Evolutionary conservation across 73 alveolate species (phyloP).

Genomic region (Paramecium biaurelia): DNA sequence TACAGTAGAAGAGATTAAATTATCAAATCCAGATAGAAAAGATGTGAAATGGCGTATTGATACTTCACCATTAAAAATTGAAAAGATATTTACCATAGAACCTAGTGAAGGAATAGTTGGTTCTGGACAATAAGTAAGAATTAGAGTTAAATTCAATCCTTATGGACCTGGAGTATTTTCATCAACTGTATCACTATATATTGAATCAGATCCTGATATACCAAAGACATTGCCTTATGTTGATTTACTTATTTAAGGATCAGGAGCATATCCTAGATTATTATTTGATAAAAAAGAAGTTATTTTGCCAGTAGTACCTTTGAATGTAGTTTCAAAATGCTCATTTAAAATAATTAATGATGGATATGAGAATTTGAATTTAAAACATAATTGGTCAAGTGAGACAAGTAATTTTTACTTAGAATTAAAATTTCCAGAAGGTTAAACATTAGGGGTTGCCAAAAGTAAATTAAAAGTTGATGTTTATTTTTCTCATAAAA

Average conservation of each 20-base stretch:
- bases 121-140: conserved; percentile 84
- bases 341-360: conserved; percentile 90
- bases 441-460: conserved; percentile 83
- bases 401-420: conserved; percentile 83
- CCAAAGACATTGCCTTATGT: conserved; percentile 76
- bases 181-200: conserved; percentile 81
- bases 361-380: conserved; percentile 96
- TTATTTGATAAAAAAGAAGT: conserved; percentile 96
- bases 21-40: conserved; percentile 85
- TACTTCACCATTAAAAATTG: conserved; percentile 70
- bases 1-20: conserved; percentile 72
- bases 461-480: conserved; percentile 88
- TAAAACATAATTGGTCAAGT: conserved; percentile 83
- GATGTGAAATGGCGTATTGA: conserved; percentile 85
- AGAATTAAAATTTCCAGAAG: conserved; percentile 87
- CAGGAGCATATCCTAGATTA: conserved; percentile 96
- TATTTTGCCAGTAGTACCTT: conserved; percentile 94
- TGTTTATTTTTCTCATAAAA: conserved; percentile 85
- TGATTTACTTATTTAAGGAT: conserved; percentile 90
- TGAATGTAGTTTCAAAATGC: conserved; percentile 88
- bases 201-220: conserved; percentile 78
- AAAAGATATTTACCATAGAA: conserved; percentile 80
- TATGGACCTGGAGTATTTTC: conserved; percentile 91
- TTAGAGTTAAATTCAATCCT: conserved; percentile 95
- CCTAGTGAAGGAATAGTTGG: conserved; percentile 92